Evolutionary conservation across 2,329 filamentous ascomycete genomes (phyloP), one percentile per base, ranked within the genome.

Genomic region (Onygena corvina): DNA sequence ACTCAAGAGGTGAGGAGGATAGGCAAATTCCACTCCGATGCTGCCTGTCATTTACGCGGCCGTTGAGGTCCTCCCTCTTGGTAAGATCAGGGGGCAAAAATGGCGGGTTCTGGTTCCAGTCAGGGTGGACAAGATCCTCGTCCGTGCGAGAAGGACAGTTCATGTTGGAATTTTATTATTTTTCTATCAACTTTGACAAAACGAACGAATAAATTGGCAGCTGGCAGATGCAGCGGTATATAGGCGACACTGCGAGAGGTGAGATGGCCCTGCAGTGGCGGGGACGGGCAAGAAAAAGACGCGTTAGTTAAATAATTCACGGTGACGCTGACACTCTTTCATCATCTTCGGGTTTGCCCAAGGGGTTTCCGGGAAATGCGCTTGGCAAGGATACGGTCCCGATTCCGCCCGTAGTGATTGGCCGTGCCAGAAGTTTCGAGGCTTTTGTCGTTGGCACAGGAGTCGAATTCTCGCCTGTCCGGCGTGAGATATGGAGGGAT

Each of bases 121-220:
- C 65, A 46, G 71, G 69, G 53, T 75, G 73, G 42, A 46, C 14
- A 9, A 46, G 48, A 29, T 62, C 65, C 51, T 69, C 66, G 56
- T 77, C 75, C 45, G 72, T 75, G 53, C 74, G 70, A 25, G 74
- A 75, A 9, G 75, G 73, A 52, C 75, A 75, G 55, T 76, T 77
- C 75, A 77, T 76, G 35, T 27, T 52, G 52, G n/a, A 2, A 8
- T 47, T 8, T 18, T 31, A 31, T n/a, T n/a, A n/a, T n/a, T n/a
- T n/a, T n/a, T n/a, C n/a, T n/a, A n/a, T n/a, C n/a, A n/a, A n/a
- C n/a, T n/a, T n/a, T n/a, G n/a, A n/a, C n/a, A n/a, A n/a, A n/a
- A n/a, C n/a, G n/a, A n/a, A n/a, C n/a, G n/a, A n/a, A n/a, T n/a
- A n/a, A n/a, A n/a, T n/a, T n/a, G n/a, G n/a, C n/a, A n/a, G n/a